Base-by-base conservation (phyloP, 202 grass and related monocot genomes). In the Panicum hallii region DNA sequence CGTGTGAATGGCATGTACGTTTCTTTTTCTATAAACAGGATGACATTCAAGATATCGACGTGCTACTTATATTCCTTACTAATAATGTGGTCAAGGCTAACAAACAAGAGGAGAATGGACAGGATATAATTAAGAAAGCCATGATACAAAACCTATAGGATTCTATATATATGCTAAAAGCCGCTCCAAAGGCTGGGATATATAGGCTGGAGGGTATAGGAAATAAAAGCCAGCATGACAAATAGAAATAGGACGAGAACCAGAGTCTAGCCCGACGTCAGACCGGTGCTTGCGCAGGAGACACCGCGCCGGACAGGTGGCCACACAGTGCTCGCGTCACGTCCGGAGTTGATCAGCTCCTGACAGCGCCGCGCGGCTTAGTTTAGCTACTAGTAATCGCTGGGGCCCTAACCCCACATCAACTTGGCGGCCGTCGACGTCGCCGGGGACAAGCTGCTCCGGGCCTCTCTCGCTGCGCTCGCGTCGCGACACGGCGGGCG, bases 281-380 rank as follows among this genome's bases (percentile, higher is more conserved):
- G 53, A 40, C 46, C 47, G 46, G 23, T 10, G 62, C 36, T 6
- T 0, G 26, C 5, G 61, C n/a, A 9, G 71, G 26, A n/a, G 61
- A 67, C 74, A 58, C 58, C 86, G 67, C 66, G 48, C 58, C 22
- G 65, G 65, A 71, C 86, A 88, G 73, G 65, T 83, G 80, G 73
- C 44, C 71, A 38, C 34, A 34, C 36, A 62, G 14, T 50, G 79
- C 63, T 43, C 6, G 66, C 63, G 79, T 87, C 85, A 77, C 79
- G 13, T 76, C 47, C 5, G 52, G 36, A 26, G 0, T 38, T 38
- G 36, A 12, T 3, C 64, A 64, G 72, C 72, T 32, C 53, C 54
- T 68, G 63, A 50, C 32, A 63, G 75, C 43, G 75, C 74, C 14
- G n/a, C 63, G 38, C 62, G 60, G 22, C 20, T 26, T 78, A 48